These are phyloP conservation scores for Daldinia sp. DNA, from an alignment of 2,329 filamentous ascomycete genomes.

Conservation along the genomic window DNA sequence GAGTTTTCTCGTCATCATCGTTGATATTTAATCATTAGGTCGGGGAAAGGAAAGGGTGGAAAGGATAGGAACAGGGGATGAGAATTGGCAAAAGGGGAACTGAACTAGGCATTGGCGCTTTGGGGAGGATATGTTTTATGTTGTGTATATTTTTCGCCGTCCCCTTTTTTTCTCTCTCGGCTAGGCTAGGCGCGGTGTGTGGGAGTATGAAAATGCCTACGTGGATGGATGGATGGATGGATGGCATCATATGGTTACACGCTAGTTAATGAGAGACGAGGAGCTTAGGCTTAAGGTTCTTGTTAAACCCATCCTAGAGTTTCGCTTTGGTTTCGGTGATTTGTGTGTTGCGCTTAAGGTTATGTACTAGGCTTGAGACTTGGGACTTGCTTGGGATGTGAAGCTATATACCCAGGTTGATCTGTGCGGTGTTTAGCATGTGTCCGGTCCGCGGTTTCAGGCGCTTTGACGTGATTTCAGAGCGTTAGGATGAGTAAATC, in stretches of 20 bases:
- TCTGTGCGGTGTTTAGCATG: too few relatives aligned
- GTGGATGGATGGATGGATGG: background rate
- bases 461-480: too few relatives aligned
- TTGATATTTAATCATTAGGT: background rate
- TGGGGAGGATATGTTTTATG: background rate
- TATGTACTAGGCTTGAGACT: too few relatives aligned
- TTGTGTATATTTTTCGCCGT: background rate
- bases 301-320: too few relatives aligned
- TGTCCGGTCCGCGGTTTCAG: too few relatives aligned
- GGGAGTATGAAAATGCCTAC: constrained; percentile 5
- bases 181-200: background rate
- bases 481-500: too few relatives aligned
- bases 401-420: too few relatives aligned
- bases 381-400: too few relatives aligned
- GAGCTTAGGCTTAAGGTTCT: background rate
- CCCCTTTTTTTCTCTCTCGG: background rate
- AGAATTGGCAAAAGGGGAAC: background rate
- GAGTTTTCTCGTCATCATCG: too few relatives aligned
- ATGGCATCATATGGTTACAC: constrained; percentile 1
- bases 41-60: background rate
- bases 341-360: background rate
- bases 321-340: background rate
- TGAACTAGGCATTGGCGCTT: background rate
- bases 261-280: constrained; percentile 21
- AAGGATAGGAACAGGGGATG: background rate